phyloP scores from a whole-genome alignment of 2,329 filamentous ascomycete genomes.

The Cladosporium halotolerans region DNA sequence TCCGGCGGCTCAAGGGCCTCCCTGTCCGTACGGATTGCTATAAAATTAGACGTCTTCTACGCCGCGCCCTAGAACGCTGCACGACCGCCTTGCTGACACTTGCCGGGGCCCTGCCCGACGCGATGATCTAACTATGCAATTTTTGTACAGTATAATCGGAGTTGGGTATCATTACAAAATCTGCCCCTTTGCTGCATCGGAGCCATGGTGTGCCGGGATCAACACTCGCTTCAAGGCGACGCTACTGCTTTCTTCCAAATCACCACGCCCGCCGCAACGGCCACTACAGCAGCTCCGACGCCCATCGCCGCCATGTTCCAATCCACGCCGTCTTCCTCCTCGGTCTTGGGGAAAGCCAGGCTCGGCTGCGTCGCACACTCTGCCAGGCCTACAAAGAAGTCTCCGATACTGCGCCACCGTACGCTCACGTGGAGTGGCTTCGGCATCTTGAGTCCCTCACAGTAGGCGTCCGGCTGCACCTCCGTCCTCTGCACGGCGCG shows the following conservation, averaged over 20 bases:
- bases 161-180: not conserved
- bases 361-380: constrained; percentile 88
- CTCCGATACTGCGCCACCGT: constrained; percentile 87
- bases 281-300: constrained; percentile 9
- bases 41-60: too few species aligned
- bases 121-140: too few species aligned
- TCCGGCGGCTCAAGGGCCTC: too few species aligned
- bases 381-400: constrained; percentile 85
- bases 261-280: constrained; percentile 9
- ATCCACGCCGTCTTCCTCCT: constrained; percentile 59
- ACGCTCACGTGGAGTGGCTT: constrained; percentile 91
- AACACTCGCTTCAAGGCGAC: not conserved
- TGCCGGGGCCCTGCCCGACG: too few species aligned
- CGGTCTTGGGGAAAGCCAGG: constrained; percentile 79
- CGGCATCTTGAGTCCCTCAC: constrained; percentile 75
- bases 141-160: not conserved
- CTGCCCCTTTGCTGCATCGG: not conserved
- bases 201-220: not conserved
- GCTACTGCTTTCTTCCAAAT: constrained; percentile 12
- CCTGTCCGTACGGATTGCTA: too few species aligned
- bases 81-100: too few species aligned
- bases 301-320: constrained; percentile 8
- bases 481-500: constrained; percentile 94
- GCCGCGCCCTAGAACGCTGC: too few species aligned
- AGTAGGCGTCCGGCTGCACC: constrained; percentile 87